Conservation (phyloP, 176 grass and related monocot genomes). For the Ensete glaucum region DNA sequence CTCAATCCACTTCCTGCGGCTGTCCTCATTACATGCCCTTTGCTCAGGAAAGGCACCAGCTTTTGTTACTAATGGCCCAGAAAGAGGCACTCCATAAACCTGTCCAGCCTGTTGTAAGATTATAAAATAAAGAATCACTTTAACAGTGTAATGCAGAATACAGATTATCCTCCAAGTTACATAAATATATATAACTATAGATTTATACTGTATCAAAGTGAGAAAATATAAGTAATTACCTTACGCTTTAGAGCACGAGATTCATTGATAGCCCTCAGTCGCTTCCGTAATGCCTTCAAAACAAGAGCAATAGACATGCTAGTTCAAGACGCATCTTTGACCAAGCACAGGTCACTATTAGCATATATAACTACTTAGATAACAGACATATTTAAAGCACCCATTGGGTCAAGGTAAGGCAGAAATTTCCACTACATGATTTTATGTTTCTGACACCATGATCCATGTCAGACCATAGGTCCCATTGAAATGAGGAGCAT, state of each 20-base stretch:
- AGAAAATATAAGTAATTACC: conserved; percentile 33
- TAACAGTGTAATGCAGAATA: background rate
- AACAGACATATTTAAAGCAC: background rate
- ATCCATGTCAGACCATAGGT: too few species aligned
- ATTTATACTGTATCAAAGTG: conserved; percentile 5
- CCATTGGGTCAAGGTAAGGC: background rate
- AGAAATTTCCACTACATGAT: too few species aligned
- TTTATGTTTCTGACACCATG: too few species aligned
- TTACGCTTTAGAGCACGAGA: conserved; percentile 97
- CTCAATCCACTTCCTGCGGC: conserved; percentile 89
- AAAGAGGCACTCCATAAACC: conserved; percentile 97
- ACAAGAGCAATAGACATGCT: conserved; percentile 23
- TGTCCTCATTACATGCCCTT: conserved; percentile 73
- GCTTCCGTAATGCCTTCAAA: conserved; percentile 68
- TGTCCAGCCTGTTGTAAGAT: conserved; percentile 75
- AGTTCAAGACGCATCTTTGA: conserved; percentile 12
- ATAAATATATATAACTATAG: background rate
- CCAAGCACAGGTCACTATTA: background rate
- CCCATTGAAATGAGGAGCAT: too few species aligned
- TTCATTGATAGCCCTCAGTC: conserved; percentile 90
- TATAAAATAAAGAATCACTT: background rate
- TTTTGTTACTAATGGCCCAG: conserved; percentile 69
- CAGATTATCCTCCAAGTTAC: background rate
- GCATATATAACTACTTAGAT: background rate
- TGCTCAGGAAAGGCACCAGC: conserved; percentile 85